phyloP scores from a whole-genome alignment of 345 rosid species.

The Reutealis trisperma region DNA sequence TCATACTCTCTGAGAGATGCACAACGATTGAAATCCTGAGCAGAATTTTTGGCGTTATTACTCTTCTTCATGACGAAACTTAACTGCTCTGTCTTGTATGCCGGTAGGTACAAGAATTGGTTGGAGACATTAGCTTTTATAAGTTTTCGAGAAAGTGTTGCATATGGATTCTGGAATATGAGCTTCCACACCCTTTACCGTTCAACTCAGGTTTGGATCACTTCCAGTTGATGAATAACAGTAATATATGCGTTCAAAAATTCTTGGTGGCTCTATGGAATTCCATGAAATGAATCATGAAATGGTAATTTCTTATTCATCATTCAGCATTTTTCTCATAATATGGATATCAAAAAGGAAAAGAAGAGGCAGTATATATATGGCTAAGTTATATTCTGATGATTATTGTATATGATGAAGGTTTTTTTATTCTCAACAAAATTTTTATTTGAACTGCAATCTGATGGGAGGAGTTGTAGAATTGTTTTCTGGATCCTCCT shows the following conservation, averaged over 20 bases:
- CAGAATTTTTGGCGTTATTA: neutral
- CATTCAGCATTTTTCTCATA: neutral
- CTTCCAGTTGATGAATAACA: neutral
- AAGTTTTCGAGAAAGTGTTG: constrained; percentile 39
- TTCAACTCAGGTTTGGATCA: constrained; percentile 45
- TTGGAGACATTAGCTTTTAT: constrained; percentile 44
- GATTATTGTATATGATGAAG: neutral
- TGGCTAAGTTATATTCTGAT: neutral
- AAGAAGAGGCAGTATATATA: neutral
- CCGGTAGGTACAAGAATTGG: constrained; percentile 49
- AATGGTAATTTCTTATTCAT: neutral
- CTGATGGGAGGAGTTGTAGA: neutral
- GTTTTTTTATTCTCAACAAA: neutral
- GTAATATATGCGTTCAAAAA: neutral
- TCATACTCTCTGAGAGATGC: neutral
- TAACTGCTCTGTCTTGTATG: constrained; percentile 7
- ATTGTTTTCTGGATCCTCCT: neutral
- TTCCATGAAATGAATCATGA: neutral
- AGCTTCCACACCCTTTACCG: constrained; percentile 51
- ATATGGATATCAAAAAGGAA: neutral
- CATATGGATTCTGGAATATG: constrained; percentile 50
- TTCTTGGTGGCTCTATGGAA: too few relatives aligned
- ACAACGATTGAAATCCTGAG: neutral
- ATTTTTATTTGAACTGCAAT: neutral
- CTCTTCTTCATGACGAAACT: neutral